Percentiles rank a stretch among this genome's conserved stretches.
These are phyloP conservation scores for Termitomyces sp. DNA, from an alignment of 768 basidiomycete genomes.

Conservation along the genomic window DNA sequence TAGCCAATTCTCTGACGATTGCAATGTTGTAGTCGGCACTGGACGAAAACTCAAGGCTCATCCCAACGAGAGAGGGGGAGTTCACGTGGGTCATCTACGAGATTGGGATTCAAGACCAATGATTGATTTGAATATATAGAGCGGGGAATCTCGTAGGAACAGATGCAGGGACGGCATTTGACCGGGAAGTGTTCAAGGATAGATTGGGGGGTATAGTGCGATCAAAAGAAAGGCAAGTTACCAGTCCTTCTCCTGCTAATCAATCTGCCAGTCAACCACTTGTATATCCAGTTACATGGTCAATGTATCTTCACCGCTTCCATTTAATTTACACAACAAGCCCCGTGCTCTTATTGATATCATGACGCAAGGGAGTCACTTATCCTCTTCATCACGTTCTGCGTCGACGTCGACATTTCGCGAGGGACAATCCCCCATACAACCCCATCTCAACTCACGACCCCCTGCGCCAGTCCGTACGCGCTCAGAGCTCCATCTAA, in stretches of 20 bases:
- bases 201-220: constrained; percentile 49
- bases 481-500: constrained; percentile 12
- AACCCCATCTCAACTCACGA: constrained; percentile 5
- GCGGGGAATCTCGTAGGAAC: constrained; percentile 2
- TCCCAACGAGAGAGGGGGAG: constrained; percentile 18
- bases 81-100: constrained; percentile 4
- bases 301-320: constrained; percentile 49
- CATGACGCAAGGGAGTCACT: constrained; percentile 8
- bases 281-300: constrained; percentile 42
- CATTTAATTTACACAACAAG: constrained; percentile 53
- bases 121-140: not conserved
- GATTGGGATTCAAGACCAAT: not conserved
- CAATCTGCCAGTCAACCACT: not conserved
- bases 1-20: not conserved
- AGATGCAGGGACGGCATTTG: constrained; percentile 18
- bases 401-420: constrained; percentile 19
- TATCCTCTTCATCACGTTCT: constrained; percentile 22
- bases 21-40: constrained; percentile 7
- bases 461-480: not conserved
- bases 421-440: constrained; percentile 11
- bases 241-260: not conserved
- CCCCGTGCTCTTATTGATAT: constrained; percentile 17
- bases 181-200: constrained; percentile 47
- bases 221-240: constrained; percentile 49
- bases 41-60: constrained; percentile 23